Percentiles rank a stretch among this genome's conserved stretches.
Conservation (phyloP, 2,329 filamentous ascomycete genomes). For the Sporothrix globosa region DNA sequence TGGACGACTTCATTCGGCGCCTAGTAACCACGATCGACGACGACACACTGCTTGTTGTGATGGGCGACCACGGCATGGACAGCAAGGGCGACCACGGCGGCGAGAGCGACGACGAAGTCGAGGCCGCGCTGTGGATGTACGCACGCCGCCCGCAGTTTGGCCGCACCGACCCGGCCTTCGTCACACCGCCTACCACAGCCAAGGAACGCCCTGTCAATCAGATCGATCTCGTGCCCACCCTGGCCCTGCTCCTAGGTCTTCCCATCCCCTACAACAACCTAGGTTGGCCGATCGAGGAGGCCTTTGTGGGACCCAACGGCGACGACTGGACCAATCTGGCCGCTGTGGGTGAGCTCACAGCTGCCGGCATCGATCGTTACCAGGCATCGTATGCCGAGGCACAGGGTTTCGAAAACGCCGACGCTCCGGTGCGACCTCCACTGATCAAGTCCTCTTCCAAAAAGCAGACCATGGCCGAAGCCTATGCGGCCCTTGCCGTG, state of each 20-base stretch:
- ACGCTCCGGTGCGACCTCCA: conserved; percentile 56
- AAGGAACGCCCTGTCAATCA: conserved; percentile 78
- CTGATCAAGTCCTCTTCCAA: conserved; percentile 51
- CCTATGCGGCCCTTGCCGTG: conserved; percentile 63
- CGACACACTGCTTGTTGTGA: conserved; percentile 84
- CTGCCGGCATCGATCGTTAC: conserved; percentile 87
- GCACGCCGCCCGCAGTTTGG: conserved; percentile 86
- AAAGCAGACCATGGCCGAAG: conserved; percentile 45
- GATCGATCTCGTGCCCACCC: conserved; percentile 92
- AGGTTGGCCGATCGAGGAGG: conserved; percentile 89
- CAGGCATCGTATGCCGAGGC: conserved; percentile 79
- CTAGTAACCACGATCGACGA: conserved; percentile 77
- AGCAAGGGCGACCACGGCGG: conserved; percentile 96
- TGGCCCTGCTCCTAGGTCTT: conserved; percentile 83
- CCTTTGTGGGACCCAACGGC: conserved; percentile 73
- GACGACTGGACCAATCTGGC: conserved; percentile 77
- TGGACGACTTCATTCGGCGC: conserved; percentile 77
- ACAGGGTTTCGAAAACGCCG: conserved; percentile 66
- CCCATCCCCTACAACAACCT: conserved; percentile 97
- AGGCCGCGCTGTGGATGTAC: conserved; percentile 98
- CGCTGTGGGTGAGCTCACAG: conserved; percentile 72
- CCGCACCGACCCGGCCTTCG: conserved; percentile 64
- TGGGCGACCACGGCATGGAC: conserved; percentile 99
- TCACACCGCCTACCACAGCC: conserved; percentile 67
- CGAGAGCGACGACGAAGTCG: conserved; percentile 92